Base-by-base conservation (phyloP, 164 flowering plant genomes). In the Aristolochia fimbriata region DNA sequence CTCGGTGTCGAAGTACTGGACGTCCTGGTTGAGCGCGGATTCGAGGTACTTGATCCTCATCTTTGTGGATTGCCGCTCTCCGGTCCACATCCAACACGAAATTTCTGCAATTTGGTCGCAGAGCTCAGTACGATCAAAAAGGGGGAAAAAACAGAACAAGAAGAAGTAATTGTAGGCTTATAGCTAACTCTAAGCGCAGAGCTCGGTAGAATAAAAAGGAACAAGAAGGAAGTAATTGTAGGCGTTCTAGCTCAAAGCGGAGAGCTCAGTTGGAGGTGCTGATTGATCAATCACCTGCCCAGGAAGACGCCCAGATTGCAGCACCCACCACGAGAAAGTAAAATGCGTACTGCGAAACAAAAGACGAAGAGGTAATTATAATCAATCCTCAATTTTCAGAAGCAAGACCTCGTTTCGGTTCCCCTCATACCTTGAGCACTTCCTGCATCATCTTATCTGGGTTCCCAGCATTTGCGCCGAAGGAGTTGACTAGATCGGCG, bases 21-120 rank as follows among this genome's bases (percentile, higher is more conserved):
- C 80, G 79, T 93, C 99, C 67, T 93, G 99, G 70, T 77, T 86
- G 75, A 93, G 57, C 55, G 89, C 97, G 8, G 99, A 88, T 71
- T 93, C 95, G 19, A 93, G 62, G 76, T 83, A 93, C 74, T 82
- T 85, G 74, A 88, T 90, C 77, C 99, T 88, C 97, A 93, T 83
- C 77, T 71, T 93, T 16, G 94, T 90, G 22, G 96, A 65, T 73
- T 93, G 99, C 58, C 99, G 68, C 80, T 93, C 99, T 43, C 99
- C 99, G 4, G 87, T 90, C 97, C 97, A 93, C 99, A 93, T 93
- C 99, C 99, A 93, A 66, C 97, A 90, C 31, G 99, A 85, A 51
- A 93, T 93, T 71, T 93, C 99, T 88, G 88, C 76, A 78, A 62
- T 61, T 24, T 16, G 27, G 15, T 9, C 14, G 30, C 30, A 23